A percentile compares a stretch with the other conserved stretches of the same genome.
These are phyloP conservation scores for Paraurostyla sp. DNA, from an alignment of 73 alveolate species.

Conservation along the genomic window DNA sequence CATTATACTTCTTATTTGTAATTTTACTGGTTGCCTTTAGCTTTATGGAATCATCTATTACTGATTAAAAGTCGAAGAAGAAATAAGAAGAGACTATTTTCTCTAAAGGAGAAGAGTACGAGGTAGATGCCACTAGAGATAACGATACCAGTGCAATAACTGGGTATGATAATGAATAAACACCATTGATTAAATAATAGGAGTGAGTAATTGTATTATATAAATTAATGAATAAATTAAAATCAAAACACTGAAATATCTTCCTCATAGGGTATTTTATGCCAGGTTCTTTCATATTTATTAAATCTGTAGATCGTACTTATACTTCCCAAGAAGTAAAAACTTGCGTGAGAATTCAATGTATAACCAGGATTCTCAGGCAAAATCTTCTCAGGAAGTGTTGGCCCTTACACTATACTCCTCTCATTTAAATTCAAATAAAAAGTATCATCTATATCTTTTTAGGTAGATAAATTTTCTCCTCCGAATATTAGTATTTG, in stretches of 20 bases:
- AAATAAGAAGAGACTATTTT: too few relatives aligned
- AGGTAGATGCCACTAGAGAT: too few relatives aligned
- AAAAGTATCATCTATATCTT: slow-evolving; percentile 41
- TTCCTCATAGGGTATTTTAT: not conserved
- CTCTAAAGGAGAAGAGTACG: too few relatives aligned
- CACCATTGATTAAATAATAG: not conserved
- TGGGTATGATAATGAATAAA: too few relatives aligned
- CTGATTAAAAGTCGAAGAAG: too few relatives aligned
- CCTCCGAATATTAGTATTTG: slow-evolving; percentile 53
- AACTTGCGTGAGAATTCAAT: slow-evolving; percentile 27
- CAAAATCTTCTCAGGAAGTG: slow-evolving; percentile 41
- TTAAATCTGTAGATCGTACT: not conserved
- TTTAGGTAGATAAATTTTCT: not conserved
- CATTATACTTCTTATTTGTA: not conserved
- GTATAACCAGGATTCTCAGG: slow-evolving; percentile 59
- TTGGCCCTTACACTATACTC: not conserved
- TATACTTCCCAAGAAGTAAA: slow-evolving; percentile 46
- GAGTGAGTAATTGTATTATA: not conserved
- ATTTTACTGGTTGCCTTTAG: not conserved
- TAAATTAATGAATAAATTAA: not conserved
- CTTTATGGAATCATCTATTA: too few relatives aligned
- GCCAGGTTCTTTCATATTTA: slow-evolving; percentile 2
- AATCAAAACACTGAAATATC: slow-evolving; percentile 24
- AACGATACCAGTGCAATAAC: too few relatives aligned
- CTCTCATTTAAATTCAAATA: not conserved